Evolutionary conservation across 2,329 filamentous ascomycete species (phyloP), one percentile per base, ranked within the genome.

Genomic region (Diaporthe sp.): DNA sequence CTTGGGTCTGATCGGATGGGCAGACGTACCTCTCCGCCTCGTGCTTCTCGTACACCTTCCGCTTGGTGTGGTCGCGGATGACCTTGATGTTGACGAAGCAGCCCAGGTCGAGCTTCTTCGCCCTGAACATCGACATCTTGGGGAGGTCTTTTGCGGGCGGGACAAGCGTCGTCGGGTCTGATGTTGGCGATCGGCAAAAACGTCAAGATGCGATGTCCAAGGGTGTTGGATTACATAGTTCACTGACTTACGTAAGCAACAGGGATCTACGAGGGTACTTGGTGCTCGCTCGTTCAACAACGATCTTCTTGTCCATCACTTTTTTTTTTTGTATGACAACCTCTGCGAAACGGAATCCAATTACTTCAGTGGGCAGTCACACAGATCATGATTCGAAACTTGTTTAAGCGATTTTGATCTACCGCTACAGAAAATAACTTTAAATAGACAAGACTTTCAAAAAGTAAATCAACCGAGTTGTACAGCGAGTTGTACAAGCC

Each of bases 1-100:
- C 47, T 25, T n/a, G 7, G 35, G 33, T 60, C 33, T 40, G 57
- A 7, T 40, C 33, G 30, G 38, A 4, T 17, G 35, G 35, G 25
- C n/a, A 1, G 15, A 30, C 84, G 77, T 87, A 97, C 96, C 96
- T 93, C 86, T 98, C 94, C 6, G 95, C 91, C 87, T 99, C 97
- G 82, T 93, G 88, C 82, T 95, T 89, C 82, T 93, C 94, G 81
- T 96, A 98, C 75, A 95, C 94, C 87, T 97, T 96, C 81, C 97
- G 94, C 91, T 98, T 99, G 72, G 95, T 96, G 87, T 98, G 95
- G 85, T 99, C 97, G 80, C 97, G 95, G 82, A 99, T 93, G 78
- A 94, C 90, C 78, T 93, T 93, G 83, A 93, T 91, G 82, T 98
- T 98, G 86, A 97, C 85, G 82, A 94, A 98, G 83, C 95, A 95